Conservation (phyloP, 2,329 filamentous ascomycete genomes). For the Exutisphaerella laricina region DNA sequence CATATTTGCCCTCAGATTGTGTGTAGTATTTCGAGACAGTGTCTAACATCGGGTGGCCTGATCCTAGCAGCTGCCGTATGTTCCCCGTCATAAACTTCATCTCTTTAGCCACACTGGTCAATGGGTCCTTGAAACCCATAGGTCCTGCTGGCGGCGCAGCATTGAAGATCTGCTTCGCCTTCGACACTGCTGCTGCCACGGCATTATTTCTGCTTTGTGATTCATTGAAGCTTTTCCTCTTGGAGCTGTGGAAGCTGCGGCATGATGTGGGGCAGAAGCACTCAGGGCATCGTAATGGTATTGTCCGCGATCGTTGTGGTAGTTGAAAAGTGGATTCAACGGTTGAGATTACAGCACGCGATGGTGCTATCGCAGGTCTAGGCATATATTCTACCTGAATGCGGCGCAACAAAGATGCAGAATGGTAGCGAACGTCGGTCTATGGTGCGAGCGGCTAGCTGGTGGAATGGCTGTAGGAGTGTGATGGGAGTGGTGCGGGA, state of each 20-base stretch:
- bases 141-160: conserved; percentile 58
- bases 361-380: conserved; percentile 27
- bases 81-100: conserved; percentile 95
- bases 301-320: conserved; percentile 13
- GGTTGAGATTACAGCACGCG: conserved; percentile 32
- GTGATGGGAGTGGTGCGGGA: no score
- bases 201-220: conserved; percentile 48
- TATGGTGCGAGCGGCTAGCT: no score
- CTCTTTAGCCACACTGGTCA: conserved; percentile 88
- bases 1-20: conserved; percentile 91
- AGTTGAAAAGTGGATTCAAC: conserved; percentile 22
- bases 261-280: conserved; percentile 28
- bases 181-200: conserved; percentile 67
- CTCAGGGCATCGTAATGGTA: conserved; percentile 26
- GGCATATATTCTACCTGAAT: conserved; percentile 28
- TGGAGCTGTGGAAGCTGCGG: conserved; percentile 27
- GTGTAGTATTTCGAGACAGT: conserved; percentile 98
- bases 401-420: not conserved
- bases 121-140: conserved; percentile 70
- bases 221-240: conserved; percentile 29
- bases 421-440: not conserved
- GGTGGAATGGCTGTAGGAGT: no score
- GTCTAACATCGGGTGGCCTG: conserved; percentile 88
- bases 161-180: conserved; percentile 65
- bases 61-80: conserved; percentile 86